Evolutionary conservation across 169 alveolate genomes (phyloP).

Genomic region (Toxoplasma gondii): DNA sequence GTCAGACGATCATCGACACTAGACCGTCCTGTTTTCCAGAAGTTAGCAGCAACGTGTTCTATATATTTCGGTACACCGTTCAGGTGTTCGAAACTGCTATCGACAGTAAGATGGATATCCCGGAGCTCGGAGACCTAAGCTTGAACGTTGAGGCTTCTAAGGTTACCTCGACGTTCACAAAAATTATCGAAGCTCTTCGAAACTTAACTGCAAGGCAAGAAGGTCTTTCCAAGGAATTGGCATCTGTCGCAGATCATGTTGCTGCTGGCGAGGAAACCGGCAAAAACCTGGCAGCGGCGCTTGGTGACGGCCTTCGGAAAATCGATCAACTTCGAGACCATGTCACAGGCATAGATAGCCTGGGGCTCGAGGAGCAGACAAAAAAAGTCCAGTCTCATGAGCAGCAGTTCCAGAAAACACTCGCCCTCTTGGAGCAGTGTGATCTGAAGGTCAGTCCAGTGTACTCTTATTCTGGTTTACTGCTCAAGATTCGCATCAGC

Average conservation of each 20-base stretch:
- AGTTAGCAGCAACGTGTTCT: too few relatives aligned
- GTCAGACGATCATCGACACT: too few relatives aligned
- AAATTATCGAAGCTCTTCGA: constrained; percentile 1
- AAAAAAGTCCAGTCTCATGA: not conserved
- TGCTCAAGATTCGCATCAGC: too few relatives aligned
- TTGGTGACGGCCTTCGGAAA: not conserved
- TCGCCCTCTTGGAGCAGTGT: constrained; percentile 2
- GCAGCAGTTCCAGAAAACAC: constrained; percentile 28
- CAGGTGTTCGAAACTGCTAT: too few relatives aligned
- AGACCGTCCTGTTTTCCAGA: too few relatives aligned
- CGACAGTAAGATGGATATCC: constrained; percentile 7
- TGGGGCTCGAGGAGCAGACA: constrained; percentile 3
- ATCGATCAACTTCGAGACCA: not conserved
- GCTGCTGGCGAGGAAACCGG: not conserved
- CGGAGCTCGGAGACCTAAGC: constrained; percentile 29
- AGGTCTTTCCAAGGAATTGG: not conserved
- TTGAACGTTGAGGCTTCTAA: constrained; percentile 30
- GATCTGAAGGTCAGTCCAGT: constrained; percentile 1
- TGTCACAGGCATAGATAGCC: not conserved
- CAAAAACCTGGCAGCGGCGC: not conserved
- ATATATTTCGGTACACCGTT: too few relatives aligned
- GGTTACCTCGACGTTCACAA: constrained; percentile 7
- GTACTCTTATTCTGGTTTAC: not conserved
- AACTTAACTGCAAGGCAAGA: not conserved
- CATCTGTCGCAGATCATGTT: not conserved